Evolutionary conservation across 208 protist genomes (phyloP).

Genomic region (Herpetomonas samuelpessoai): DNA sequence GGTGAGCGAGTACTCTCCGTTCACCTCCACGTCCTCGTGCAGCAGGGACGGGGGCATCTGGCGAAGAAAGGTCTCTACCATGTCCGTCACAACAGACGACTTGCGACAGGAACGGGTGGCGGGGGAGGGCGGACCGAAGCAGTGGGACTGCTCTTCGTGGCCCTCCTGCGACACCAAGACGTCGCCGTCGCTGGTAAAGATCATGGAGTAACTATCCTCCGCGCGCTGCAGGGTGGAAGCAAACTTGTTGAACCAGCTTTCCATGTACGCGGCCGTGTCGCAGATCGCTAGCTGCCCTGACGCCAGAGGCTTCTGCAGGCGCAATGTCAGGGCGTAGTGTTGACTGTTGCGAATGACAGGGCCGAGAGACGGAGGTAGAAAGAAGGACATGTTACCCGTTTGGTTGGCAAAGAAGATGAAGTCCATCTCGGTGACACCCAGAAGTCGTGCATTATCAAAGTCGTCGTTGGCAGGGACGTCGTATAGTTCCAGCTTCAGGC

Average conservation of each 20-base stretch:
- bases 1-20: slow-evolving; percentile 8
- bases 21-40: slow-evolving; percentile 2
- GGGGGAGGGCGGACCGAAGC: neutral
- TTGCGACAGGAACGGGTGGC: neutral
- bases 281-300: slow-evolving; percentile 16
- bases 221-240: slow-evolving; percentile 32
- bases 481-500: slow-evolving; percentile 6
- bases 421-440: neutral
- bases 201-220: slow-evolving; percentile 33
- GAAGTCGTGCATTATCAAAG: neutral
- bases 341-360: neutral
- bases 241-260: slow-evolving; percentile 37
- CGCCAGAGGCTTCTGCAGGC: slow-evolving; percentile 11
- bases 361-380: slow-evolving; percentile 11
- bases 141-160: neutral
- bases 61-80: slow-evolving; percentile 22
- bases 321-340: slow-evolving; percentile 15
- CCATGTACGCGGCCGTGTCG: slow-evolving; percentile 27
- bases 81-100: slow-evolving; percentile 13
- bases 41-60: slow-evolving; percentile 3
- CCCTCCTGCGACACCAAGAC: slow-evolving; percentile 18
- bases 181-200: slow-evolving; percentile 27
- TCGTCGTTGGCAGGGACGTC: slow-evolving; percentile 3
- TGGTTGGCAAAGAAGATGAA: slow-evolving; percentile 8
- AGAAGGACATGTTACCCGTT: slow-evolving; percentile 11